Conservation (phyloP, 345 rosid species). For the Nasturtium officinale region DNA sequence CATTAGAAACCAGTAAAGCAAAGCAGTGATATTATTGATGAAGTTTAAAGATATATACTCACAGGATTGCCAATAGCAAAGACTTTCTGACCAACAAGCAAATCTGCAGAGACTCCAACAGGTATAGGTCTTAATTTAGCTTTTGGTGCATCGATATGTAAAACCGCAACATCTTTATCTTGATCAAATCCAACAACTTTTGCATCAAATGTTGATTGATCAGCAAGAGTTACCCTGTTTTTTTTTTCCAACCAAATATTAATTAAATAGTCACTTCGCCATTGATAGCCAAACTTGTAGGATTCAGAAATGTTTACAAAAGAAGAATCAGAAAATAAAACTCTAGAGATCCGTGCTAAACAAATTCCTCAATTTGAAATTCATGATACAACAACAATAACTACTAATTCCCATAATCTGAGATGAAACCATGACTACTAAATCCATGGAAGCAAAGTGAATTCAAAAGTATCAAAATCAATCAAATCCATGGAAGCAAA, state of each 20-base stretch:
- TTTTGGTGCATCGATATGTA: constrained; percentile 71
- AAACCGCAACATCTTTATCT: constrained; percentile 96
- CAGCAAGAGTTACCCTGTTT: constrained; percentile 89
- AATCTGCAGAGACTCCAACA: constrained; percentile 86
- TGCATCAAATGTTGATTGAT: constrained; percentile 86
- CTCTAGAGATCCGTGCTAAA: too few species aligned
- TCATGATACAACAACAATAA: too few species aligned
- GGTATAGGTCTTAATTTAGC: constrained; percentile 84
- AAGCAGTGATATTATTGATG: not conserved
- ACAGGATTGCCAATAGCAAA: constrained; percentile 97
- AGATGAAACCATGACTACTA: not conserved
- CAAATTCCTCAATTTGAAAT: too few species aligned
- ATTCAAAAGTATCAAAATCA: too few species aligned
- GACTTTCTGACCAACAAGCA: constrained; percentile 97
- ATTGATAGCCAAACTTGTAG: too few species aligned
- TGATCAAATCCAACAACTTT: constrained; percentile 90
- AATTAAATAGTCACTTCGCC: too few species aligned
- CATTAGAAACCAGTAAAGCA: not conserved
- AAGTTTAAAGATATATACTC: constrained; percentile 46
- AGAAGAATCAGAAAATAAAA: too few species aligned
- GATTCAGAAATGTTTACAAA: too few species aligned
- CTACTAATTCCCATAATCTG: too few species aligned
- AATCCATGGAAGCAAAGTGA: not conserved
- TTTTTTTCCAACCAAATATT: too few species aligned
- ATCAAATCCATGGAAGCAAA: not conserved